These are phyloP conservation scores for Hypoxylon sp. DNA, from an alignment of 2,329 filamentous ascomycete species.

Conservation along the genomic window DNA sequence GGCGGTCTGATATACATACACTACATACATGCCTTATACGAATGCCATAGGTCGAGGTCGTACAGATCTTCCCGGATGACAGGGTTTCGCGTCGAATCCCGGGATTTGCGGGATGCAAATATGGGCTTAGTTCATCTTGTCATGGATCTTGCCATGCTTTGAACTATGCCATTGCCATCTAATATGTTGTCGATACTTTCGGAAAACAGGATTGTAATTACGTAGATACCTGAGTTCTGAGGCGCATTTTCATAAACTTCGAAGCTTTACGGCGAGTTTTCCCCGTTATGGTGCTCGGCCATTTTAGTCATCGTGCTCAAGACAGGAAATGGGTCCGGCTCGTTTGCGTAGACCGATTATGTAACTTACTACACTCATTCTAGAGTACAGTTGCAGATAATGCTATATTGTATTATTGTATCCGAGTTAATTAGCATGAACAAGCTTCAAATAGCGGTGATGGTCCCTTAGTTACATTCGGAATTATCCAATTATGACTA, in stretches of 20 bases:
- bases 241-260: background rate
- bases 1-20: constrained; percentile 27
- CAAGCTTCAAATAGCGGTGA: constrained; percentile 6
- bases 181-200: background rate
- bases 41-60: constrained; percentile 20
- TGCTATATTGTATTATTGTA: background rate
- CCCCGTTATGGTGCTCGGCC: constrained; percentile 21
- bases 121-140: constrained; percentile 6
- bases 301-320: constrained; percentile 23
- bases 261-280: constrained; percentile 4
- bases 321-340: constrained; percentile 10
- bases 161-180: constrained; percentile 18
- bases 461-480: constrained; percentile 20
- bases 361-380: constrained; percentile 29
- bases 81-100: constrained; percentile 19
- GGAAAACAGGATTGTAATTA: background rate
- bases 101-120: constrained; percentile 7
- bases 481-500: constrained; percentile 20
- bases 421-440: constrained; percentile 19
- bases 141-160: constrained; percentile 8
- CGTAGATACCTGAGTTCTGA: background rate
- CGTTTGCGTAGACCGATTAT: constrained; percentile 21
- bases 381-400: background rate
- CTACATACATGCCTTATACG: constrained; percentile 16
- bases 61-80: constrained; percentile 14